Base-by-base conservation (phyloP, 768 basidiomycete genomes). In the Phanerochaete sordida region DNA sequence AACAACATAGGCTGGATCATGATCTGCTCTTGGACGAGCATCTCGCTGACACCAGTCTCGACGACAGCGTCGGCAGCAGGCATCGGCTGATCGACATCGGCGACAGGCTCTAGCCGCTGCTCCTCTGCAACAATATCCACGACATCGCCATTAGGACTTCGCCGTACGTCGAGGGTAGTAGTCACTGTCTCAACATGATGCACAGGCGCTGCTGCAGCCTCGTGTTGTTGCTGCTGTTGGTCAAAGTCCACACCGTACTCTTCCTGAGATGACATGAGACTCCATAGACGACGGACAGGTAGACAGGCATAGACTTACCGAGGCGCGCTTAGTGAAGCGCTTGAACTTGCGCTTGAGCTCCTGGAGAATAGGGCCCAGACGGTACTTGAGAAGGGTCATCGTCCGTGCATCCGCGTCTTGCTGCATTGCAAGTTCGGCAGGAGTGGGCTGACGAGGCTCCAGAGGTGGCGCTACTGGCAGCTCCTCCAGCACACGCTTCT, bases 281-380 rank as follows among this genome's bases (percentile, higher is more conserved):
- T 54, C 21, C n/a, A n/a, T n/a, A n/a, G 57, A 26, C 26, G 50
- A 0, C 49, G 23, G 3, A 35, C 7, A 7, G 13, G 6, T 19
- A 27, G 3, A 12, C 30, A 28, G 49, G 30, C 19, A 54, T 55
- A 19, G 24, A 77, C 87, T 69, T 66, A 95, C 94, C 62, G 78
- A 79, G 45, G 91, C 89, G 37, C 81, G 76, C 75, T 93, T 93
- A 0, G 86, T 89, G 69, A 97, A 95, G 65, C 90, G 81, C 79
- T 94, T 93, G 71, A 89, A 95, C 75, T 95, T 94, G 71, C 92
- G 84, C 77, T 93, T 94, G 65, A 99, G 76, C 70, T 98, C 94
- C 1, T 83, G 83, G 54, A 98, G 75, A 52, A 98, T 88, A 1
- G 91, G 91, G 1, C 91, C 91, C n/a, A 98, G 81, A n/a, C 93